These are phyloP conservation scores for Cyberlindnera nakhonratchasimensis DNA, from an alignment of 805 yeast genomes.

Conservation along the genomic window DNA sequence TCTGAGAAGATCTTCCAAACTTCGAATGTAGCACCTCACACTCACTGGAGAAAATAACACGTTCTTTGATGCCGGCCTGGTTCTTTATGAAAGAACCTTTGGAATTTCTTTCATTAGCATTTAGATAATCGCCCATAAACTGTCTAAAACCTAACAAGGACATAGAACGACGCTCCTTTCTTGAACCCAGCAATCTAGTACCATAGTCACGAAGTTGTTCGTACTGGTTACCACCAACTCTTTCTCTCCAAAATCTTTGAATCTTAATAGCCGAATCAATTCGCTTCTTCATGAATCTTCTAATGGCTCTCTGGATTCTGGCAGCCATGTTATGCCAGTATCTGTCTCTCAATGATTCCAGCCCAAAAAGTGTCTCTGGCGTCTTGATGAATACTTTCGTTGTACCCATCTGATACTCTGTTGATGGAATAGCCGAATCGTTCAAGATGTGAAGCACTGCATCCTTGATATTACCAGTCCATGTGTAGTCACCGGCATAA, in stretches of 20 bases:
- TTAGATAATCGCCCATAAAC: slow-evolving; percentile 91
- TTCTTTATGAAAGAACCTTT: slow-evolving; percentile 72
- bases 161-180: slow-evolving; percentile 87
- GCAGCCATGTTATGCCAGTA: slow-evolving; percentile 99
- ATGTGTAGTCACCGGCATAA: slow-evolving; percentile 79
- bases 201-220: slow-evolving; percentile 87
- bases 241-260: slow-evolving; percentile 80
- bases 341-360: slow-evolving; percentile 94
- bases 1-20: slow-evolving; percentile 86
- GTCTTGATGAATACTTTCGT: slow-evolving; percentile 92
- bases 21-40: slow-evolving; percentile 83
- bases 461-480: slow-evolving; percentile 55
- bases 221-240: slow-evolving; percentile 74
- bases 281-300: slow-evolving; percentile 75
- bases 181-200: slow-evolving; percentile 58
- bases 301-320: slow-evolving; percentile 94
- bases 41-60: slow-evolving; percentile 70
- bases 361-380: slow-evolving; percentile 92
- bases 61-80: slow-evolving; percentile 66
- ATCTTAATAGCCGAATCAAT: slow-evolving; percentile 81
- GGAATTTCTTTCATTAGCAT: slow-evolving; percentile 73
- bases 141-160: slow-evolving; percentile 85
- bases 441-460: slow-evolving; percentile 51
- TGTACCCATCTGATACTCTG: slow-evolving; percentile 89
- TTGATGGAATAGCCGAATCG: slow-evolving; percentile 65